These are phyloP conservation scores for Amaranthus tricolor DNA, from an alignment of 179 eudicot genomes.

Conservation along the genomic window DNA sequence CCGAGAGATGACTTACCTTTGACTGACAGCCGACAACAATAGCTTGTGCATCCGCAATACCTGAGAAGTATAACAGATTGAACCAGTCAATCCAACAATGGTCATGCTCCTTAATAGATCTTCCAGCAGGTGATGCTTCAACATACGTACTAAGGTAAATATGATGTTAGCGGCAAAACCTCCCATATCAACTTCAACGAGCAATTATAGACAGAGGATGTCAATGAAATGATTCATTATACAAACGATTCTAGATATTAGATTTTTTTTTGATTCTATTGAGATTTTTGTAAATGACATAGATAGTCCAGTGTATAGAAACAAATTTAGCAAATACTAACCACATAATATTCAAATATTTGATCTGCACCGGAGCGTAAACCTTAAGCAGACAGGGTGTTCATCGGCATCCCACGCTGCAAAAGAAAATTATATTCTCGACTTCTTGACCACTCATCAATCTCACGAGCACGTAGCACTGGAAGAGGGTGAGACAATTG, in stretches of 20 bases:
- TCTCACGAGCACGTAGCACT: constrained; percentile 93
- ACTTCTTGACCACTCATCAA: constrained; percentile 97
- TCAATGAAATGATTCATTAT: not conserved
- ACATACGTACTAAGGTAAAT: not conserved
- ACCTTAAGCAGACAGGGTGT: constrained; percentile 34
- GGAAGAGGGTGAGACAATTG: constrained; percentile 99
- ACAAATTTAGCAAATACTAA: not conserved
- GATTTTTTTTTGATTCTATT: not conserved
- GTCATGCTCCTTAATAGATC: not conserved
- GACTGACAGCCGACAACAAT: no score
- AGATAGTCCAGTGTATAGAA: not conserved
- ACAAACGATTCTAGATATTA: not conserved
- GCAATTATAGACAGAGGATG: not conserved
- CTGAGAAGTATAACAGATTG: no score
- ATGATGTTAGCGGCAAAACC: constrained; percentile 4
- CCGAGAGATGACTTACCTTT: no score
- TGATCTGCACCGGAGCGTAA: constrained; percentile 21
- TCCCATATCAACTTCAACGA: constrained; percentile 1
- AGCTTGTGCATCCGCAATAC: no score
- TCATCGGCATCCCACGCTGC: constrained; percentile 41
- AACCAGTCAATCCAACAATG: no score
- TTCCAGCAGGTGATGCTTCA: not conserved
- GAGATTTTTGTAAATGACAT: not conserved
- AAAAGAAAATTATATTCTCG: constrained; percentile 63
- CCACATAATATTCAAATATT: not conserved